Evolutionary conservation across 768 basidiomycete genomes (phyloP).

Genomic region (Serendipita sp.): DNA sequence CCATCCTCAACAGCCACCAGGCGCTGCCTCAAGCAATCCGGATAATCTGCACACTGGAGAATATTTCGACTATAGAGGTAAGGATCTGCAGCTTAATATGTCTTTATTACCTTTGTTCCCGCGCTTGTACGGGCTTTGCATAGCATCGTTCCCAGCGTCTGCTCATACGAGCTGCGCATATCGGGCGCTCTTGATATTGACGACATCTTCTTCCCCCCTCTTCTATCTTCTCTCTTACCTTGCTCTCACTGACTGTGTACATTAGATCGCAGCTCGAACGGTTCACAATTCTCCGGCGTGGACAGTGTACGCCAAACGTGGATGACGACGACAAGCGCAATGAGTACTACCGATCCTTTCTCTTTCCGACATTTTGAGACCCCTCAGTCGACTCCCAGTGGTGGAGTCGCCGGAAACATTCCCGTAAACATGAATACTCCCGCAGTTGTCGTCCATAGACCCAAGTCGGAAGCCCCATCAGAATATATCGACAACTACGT

Average conservation of each 20-base stretch:
- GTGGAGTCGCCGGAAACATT: too few species aligned
- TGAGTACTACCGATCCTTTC: constrained; percentile 14
- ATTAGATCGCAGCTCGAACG: background rate
- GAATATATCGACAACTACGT: background rate
- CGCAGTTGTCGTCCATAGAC: background rate
- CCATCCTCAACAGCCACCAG: too few species aligned
- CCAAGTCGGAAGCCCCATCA: background rate
- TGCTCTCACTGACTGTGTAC: background rate
- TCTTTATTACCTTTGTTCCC: background rate
- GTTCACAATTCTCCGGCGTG: background rate
- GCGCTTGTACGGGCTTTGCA: too few species aligned
- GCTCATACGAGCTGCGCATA: too few species aligned
- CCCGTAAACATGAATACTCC: background rate
- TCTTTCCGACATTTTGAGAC: constrained; percentile 13
- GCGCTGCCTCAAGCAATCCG: too few species aligned
- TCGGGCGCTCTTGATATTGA: too few species aligned
- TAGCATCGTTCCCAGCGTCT: too few species aligned
- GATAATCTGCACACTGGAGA: too few species aligned
- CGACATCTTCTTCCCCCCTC: background rate
- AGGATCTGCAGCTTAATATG: background rate
- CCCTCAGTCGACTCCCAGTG: constrained; percentile 25
- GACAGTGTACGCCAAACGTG: constrained; percentile 9
- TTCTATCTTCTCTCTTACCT: background rate
- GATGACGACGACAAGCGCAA: constrained; percentile 5
- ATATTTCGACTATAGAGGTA: background rate